Conservation (phyloP, 805 yeast genomes). For the Yamadazyma endophytica region DNA sequence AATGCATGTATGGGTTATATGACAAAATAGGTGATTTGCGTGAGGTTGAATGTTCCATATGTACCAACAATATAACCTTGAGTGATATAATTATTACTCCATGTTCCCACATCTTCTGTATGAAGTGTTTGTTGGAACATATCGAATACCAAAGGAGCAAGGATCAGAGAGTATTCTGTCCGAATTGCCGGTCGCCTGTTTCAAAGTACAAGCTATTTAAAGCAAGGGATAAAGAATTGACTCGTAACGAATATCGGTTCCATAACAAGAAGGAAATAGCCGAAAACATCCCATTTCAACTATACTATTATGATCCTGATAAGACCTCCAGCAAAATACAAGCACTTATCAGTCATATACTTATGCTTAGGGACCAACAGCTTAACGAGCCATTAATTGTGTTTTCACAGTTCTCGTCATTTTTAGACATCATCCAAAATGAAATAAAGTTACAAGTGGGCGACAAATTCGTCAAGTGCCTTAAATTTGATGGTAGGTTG, state of each 20-base stretch:
- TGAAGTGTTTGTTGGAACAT: constrained; percentile 68
- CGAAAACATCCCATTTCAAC: constrained; percentile 25
- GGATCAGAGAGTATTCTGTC: constrained; percentile 55
- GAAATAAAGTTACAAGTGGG: constrained; percentile 45
- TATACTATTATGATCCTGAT: constrained; percentile 45
- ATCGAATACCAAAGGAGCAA: constrained; percentile 60
- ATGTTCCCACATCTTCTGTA: constrained; percentile 81
- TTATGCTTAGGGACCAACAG: constrained; percentile 47
- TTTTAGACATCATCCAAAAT: constrained; percentile 65
- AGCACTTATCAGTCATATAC: constrained; percentile 60
- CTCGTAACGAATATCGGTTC: constrained; percentile 23
- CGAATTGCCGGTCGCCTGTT: constrained; percentile 64
- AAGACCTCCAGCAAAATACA: constrained; percentile 68
- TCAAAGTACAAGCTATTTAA: constrained; percentile 47
- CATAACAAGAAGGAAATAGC: constrained; percentile 22
- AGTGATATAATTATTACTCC: constrained; percentile 58
- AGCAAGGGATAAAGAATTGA: constrained; percentile 24
- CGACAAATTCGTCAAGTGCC: constrained; percentile 43
- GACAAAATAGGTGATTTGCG: constrained; percentile 15
- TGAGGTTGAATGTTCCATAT: constrained; percentile 75
- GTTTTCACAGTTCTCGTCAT: constrained; percentile 86
- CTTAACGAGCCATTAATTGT: constrained; percentile 76
- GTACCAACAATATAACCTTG: constrained; percentile 62
- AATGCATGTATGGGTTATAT: constrained; percentile 25
- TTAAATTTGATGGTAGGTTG: constrained; percentile 81